Evolutionary conservation across 805 yeast species (phyloP).

Genomic region (Sugiyamaella mastotermitis): DNA sequence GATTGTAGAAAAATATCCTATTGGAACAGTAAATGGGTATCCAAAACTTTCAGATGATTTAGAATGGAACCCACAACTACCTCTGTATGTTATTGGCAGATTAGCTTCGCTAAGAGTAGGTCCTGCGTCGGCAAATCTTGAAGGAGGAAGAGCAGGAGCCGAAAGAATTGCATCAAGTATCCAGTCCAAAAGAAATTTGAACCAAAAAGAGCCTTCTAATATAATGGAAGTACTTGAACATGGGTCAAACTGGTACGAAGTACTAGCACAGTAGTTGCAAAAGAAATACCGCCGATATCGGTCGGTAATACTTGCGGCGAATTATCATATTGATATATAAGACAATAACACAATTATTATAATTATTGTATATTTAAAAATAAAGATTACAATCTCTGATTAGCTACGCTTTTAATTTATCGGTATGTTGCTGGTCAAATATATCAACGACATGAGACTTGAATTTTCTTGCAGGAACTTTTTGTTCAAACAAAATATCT

Average conservation of each 20-base stretch:
- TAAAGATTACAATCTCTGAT: too few species aligned
- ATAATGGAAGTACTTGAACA: too few species aligned
- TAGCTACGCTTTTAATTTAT: too few species aligned
- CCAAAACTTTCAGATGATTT: constrained; percentile 42
- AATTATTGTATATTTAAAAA: too few species aligned
- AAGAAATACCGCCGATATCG: too few species aligned
- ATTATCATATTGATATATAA: too few species aligned
- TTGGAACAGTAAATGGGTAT: constrained; percentile 32
- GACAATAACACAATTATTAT: too few species aligned
- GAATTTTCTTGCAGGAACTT: constrained; percentile 27
- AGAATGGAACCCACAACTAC: constrained; percentile 37
- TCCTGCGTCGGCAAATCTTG: constrained; percentile 42
- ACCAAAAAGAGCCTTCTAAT: too few species aligned
- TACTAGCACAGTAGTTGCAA: too few species aligned
- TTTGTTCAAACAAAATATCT: constrained; percentile 43
- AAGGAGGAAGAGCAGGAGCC: constrained; percentile 42
- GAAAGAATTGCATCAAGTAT: constrained; percentile 35
- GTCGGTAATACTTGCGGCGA: too few species aligned
- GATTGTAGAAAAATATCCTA: constrained; percentile 28
- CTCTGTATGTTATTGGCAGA: constrained; percentile 39
- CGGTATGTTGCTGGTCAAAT: too few species aligned
- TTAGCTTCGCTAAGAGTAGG: constrained; percentile 39
- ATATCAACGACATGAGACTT: constrained; percentile 14
- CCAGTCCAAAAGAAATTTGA: constrained; percentile 3
- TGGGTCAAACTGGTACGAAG: too few species aligned